phyloP scores from a whole-genome alignment of 306 rosid species.

The Sophora flavescens region DNA sequence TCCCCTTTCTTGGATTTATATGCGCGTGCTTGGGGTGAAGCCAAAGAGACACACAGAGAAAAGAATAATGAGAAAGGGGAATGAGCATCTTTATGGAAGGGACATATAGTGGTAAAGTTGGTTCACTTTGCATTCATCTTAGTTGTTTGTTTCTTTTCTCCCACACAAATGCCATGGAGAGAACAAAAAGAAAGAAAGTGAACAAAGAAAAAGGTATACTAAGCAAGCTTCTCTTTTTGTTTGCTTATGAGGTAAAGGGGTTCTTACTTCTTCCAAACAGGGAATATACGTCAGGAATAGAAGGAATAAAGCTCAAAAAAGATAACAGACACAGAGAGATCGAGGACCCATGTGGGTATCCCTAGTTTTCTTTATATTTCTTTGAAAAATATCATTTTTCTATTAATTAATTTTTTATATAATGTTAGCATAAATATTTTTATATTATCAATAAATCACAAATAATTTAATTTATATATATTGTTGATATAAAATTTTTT shows the following conservation, averaged over 20 bases:
- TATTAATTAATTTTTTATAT: no score
- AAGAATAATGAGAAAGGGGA: background rate
- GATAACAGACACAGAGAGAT: conserved; percentile 44
- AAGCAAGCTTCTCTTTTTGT: background rate
- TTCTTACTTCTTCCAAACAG: conserved; percentile 29
- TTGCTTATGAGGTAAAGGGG: conserved; percentile 14
- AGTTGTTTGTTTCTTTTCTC: background rate
- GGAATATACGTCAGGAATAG: conserved; percentile 36
- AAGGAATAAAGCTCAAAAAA: conserved; percentile 45
- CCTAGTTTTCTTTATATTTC: background rate
- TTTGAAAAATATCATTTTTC: no score
- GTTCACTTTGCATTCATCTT: conserved; percentile 34
- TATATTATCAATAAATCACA: no score
- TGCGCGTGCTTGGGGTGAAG: conserved; percentile 51
- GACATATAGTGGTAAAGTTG: conserved; percentile 50
- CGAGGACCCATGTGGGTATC: conserved; percentile 51
- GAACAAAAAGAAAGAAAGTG: conserved; percentile 38
- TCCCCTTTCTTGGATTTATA: conserved; percentile 39
- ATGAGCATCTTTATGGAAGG: conserved; percentile 38
- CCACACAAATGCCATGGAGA: conserved; percentile 7
- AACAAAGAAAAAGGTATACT: background rate
- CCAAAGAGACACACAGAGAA: background rate
- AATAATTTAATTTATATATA: no score
- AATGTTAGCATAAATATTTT: no score
- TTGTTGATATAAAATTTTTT: no score